phyloP scores from a whole-genome alignment of 2,329 filamentous ascomycete species.

The Alternaria ethzedia region DNA sequence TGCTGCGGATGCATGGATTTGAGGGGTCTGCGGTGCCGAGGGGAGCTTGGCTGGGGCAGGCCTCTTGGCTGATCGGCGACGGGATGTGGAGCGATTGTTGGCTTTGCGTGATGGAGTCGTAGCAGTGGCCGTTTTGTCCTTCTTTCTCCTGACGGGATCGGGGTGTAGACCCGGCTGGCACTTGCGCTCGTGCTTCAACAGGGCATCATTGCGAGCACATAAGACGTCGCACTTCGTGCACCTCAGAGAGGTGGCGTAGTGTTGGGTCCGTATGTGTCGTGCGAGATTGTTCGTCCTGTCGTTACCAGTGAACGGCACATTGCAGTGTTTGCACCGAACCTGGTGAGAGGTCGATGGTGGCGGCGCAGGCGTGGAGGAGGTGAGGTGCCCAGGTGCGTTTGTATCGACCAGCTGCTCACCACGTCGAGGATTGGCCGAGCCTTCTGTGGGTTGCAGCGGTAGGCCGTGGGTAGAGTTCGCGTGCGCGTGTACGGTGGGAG shows the following conservation, averaged over 20 bases:
- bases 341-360: neutral
- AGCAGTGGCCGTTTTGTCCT: neutral
- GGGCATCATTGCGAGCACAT: conserved; percentile 16
- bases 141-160: conserved; percentile 1
- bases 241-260: conserved; percentile 5
- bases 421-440: neutral
- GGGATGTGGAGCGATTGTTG: neutral
- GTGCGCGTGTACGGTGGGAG: neutral
- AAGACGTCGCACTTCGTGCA: conserved; percentile 10
- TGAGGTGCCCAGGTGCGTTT: neutral
- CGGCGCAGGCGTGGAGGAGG: neutral
- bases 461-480: neutral
- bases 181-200: conserved; percentile 15
- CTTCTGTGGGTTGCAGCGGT: neutral
- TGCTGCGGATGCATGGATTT: neutral
- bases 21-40: neutral
- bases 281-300: conserved; percentile 15
- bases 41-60: neutral
- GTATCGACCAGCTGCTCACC: neutral
- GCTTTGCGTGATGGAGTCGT: neutral
- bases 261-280: conserved; percentile 15
- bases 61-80: neutral
- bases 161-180: conserved; percentile 10
- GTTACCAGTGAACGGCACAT: conserved; percentile 10
- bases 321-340: conserved; percentile 7